phyloP scores from a whole-genome alignment of 2,329 filamentous ascomycete genomes.

The Penicillium occitanis region DNA sequence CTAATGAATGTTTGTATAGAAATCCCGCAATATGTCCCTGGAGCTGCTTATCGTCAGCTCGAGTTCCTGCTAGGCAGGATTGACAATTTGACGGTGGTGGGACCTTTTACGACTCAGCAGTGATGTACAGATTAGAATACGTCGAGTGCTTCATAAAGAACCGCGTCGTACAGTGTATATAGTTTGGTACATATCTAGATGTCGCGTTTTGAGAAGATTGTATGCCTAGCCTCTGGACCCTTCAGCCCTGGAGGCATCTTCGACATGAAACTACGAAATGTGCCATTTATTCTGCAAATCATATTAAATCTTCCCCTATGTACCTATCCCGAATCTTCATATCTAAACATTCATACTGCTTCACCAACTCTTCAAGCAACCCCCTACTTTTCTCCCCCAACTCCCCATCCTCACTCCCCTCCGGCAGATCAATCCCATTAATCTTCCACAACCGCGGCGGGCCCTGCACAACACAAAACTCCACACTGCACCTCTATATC shows the following conservation, averaged over 20 bases:
- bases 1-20: constrained; percentile 7
- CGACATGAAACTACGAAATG: not conserved
- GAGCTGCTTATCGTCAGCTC: constrained; percentile 70
- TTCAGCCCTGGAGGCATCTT: too few species aligned
- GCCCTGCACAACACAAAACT: not conserved
- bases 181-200: not conserved
- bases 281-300: too few species aligned
- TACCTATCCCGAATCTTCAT: too few species aligned
- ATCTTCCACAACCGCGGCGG: constrained; percentile 12
- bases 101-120: constrained; percentile 15
- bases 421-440: constrained; percentile 14
- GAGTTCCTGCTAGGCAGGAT: constrained; percentile 72
- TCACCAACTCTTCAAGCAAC: not conserved
- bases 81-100: constrained; percentile 11
- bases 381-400: not conserved
- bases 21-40: constrained; percentile 28
- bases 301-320: too few species aligned
- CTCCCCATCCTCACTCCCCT: not conserved
- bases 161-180: not conserved
- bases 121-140: not conserved
- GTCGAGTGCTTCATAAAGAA: not conserved
- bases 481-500: constrained; percentile 1
- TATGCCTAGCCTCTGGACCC: too few species aligned
- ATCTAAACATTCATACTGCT: too few species aligned
- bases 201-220: not conserved